Conservation (phyloP, 2,329 filamentous ascomycete species). For the Alternaria sp. region DNA sequence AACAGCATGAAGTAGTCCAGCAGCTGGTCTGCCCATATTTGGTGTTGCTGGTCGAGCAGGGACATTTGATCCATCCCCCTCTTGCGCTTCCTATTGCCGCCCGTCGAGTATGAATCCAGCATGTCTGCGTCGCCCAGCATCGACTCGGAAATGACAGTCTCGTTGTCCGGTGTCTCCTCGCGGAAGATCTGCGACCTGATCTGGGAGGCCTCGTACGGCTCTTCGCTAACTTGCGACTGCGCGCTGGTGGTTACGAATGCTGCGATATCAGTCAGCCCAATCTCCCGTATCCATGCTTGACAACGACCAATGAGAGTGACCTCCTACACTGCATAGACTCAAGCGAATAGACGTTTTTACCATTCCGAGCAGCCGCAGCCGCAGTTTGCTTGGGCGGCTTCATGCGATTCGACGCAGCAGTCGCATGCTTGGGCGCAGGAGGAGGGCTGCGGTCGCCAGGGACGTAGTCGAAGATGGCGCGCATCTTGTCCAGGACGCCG, state of each 20-base stretch:
- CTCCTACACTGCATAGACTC: slow-evolving; percentile 38
- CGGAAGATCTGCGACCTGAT: slow-evolving; percentile 67
- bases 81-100: slow-evolving; percentile 73
- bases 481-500: slow-evolving; percentile 81
- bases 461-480: slow-evolving; percentile 86
- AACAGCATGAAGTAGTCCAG: slow-evolving; percentile 95
- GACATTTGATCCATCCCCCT: slow-evolving; percentile 70
- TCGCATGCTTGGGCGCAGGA: slow-evolving; percentile 88
- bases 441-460: slow-evolving; percentile 87
- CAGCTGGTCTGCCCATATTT: slow-evolving; percentile 89
- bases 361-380: slow-evolving; percentile 52
- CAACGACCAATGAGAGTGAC: slow-evolving; percentile 11
- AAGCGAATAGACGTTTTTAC: slow-evolving; percentile 40
- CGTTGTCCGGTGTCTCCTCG: slow-evolving; percentile 82
- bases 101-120: slow-evolving; percentile 65
- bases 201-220: slow-evolving; percentile 69
- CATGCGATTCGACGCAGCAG: slow-evolving; percentile 73
- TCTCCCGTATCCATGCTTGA: neutral
- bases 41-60: slow-evolving; percentile 79
- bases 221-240: slow-evolving; percentile 57
- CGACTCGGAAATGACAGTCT: slow-evolving; percentile 82
- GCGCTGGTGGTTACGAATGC: slow-evolving; percentile 30
- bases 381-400: slow-evolving; percentile 74
- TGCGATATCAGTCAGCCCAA: slow-evolving; percentile 15
- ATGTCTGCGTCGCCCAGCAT: slow-evolving; percentile 85